Evolutionary conservation across 768 basidiomycete genomes (phyloP).

Genomic region (Xerocomellus chrysenteron): DNA sequence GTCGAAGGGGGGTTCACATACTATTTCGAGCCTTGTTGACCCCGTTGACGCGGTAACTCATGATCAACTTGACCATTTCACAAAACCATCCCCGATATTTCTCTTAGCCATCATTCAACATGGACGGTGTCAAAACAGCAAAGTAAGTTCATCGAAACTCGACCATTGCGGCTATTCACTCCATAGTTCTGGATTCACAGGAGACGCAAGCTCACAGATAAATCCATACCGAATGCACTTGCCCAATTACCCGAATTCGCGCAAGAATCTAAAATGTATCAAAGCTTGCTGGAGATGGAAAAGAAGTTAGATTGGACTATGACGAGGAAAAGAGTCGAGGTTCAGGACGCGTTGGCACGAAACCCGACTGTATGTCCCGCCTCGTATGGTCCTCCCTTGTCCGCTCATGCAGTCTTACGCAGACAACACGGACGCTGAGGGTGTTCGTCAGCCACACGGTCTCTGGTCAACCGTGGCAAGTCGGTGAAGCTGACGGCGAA

Average conservation of each 20-base stretch:
- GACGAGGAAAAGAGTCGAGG: slow-evolving; percentile 84
- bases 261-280: slow-evolving; percentile 83
- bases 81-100: background rate
- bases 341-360: slow-evolving; percentile 82
- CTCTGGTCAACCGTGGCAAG: slow-evolving; percentile 85
- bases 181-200: slow-evolving; percentile 34
- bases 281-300: slow-evolving; percentile 84
- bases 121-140: slow-evolving; percentile 34
- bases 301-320: slow-evolving; percentile 94
- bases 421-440: slow-evolving; percentile 83
- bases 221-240: slow-evolving; percentile 73
- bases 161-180: background rate
- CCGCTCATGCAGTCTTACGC: slow-evolving; percentile 2
- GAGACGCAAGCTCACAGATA: slow-evolving; percentile 78
- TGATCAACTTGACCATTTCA: background rate
- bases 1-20: slow-evolving; percentile 4
- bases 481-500: slow-evolving; percentile 37
- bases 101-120: background rate
- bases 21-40: slow-evolving; percentile 4
- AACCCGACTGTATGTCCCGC: slow-evolving; percentile 51
- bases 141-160: slow-evolving; percentile 26
- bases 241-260: slow-evolving; percentile 73
- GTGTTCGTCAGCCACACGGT: slow-evolving; percentile 88
- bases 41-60: background rate
- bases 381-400: background rate